Conservation (phyloP, 495 filamentous ascomycete genomes). For the Lasiosphaeris hirsuta region DNA sequence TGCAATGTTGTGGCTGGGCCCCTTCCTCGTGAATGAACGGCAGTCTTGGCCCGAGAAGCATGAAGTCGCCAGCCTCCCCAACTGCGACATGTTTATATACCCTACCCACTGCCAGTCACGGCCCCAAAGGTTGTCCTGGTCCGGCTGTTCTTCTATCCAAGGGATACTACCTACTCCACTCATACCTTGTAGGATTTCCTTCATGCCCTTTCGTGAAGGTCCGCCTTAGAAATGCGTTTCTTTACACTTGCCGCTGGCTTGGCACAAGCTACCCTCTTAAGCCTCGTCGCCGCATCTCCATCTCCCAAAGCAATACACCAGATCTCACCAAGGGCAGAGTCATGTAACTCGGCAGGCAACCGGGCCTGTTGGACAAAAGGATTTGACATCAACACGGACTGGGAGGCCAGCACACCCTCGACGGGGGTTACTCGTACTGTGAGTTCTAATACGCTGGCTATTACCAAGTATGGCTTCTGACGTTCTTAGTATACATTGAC, state of each 20-base stretch:
- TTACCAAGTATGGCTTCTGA: not conserved
- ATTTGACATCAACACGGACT: constrained; percentile 34
- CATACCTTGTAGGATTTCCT: too few species aligned
- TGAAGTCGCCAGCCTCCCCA: too few species aligned
- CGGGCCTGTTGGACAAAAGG: constrained; percentile 31
- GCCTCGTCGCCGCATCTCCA: not conserved
- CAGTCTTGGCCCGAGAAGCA: too few species aligned
- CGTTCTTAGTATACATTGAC: constrained; percentile 35
- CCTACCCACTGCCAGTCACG: too few species aligned
- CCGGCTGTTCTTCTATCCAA: too few species aligned
- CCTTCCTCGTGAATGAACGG: too few species aligned
- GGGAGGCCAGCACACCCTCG: constrained; percentile 23
- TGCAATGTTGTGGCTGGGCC: too few species aligned
- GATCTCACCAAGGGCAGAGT: not conserved
- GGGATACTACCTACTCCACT: too few species aligned
- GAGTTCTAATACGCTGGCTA: not conserved
- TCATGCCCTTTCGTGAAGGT: too few species aligned
- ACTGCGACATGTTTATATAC: too few species aligned
- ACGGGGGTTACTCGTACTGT: constrained; percentile 25
- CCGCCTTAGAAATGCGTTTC: constrained; percentile 3
- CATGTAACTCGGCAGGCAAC: constrained; percentile 30
- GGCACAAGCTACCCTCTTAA: not conserved
- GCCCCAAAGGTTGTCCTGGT: too few species aligned
- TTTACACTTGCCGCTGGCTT: not conserved
- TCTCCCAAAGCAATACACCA: not conserved